Evolutionary conservation across 2,329 filamentous ascomycete genomes (phyloP).

Genomic region (Fusarium albidum): DNA sequence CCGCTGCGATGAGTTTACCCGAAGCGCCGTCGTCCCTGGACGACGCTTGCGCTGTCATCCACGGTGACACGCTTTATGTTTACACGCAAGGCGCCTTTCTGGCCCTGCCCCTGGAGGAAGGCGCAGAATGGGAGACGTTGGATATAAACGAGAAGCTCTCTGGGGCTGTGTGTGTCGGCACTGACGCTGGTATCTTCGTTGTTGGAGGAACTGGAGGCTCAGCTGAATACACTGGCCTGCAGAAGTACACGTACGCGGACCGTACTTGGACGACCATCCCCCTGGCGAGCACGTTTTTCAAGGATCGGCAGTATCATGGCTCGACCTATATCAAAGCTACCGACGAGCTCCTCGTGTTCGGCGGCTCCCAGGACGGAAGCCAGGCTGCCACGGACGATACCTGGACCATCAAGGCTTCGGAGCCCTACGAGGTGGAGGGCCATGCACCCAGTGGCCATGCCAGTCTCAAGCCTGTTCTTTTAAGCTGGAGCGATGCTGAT

Average conservation of each 20-base stretch:
- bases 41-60: slow-evolving; percentile 82
- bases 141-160: slow-evolving; percentile 73
- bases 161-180: slow-evolving; percentile 80
- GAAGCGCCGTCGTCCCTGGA: slow-evolving; percentile 74
- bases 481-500: slow-evolving; percentile 76
- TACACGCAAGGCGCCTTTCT: slow-evolving; percentile 81
- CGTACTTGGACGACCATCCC: slow-evolving; percentile 60
- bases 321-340: slow-evolving; percentile 76
- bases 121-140: slow-evolving; percentile 76
- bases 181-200: slow-evolving; percentile 76
- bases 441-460: slow-evolving; percentile 64
- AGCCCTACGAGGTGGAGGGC: slow-evolving; percentile 70
- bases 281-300: slow-evolving; percentile 59
- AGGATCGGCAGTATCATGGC: slow-evolving; percentile 78
- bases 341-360: slow-evolving; percentile 81
- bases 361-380: slow-evolving; percentile 72
- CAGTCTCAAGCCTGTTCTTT: slow-evolving; percentile 72
- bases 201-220: slow-evolving; percentile 74
- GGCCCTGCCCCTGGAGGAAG: slow-evolving; percentile 72
- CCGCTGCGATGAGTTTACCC: slow-evolving; percentile 72
- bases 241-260: slow-evolving; percentile 68
- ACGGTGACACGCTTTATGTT: slow-evolving; percentile 84
- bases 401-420: slow-evolving; percentile 73
- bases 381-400: slow-evolving; percentile 72
- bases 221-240: slow-evolving; percentile 74